A percentile compares a stretch with the other conserved stretches of the same genome.
Conservation (phyloP, 768 basidiomycete species). For the Leccinum variicolor region DNA sequence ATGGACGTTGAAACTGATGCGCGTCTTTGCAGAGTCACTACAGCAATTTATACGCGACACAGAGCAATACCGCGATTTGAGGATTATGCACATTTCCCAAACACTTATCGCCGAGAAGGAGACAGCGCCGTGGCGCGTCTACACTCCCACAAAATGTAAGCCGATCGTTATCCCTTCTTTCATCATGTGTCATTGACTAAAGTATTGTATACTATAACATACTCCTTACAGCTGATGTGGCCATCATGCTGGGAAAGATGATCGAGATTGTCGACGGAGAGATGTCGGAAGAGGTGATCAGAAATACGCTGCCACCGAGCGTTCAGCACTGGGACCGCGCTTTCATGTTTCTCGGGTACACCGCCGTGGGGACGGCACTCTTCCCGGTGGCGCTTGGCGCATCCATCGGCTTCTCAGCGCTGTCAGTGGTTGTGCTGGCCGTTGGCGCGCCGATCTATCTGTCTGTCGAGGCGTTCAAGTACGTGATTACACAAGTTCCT, state of each 20-base stretch:
- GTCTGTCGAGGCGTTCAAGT: not conserved
- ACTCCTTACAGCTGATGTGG: constrained; percentile 11
- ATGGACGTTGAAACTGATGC: not conserved
- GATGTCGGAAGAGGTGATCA: constrained; percentile 11
- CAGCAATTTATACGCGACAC: not conserved
- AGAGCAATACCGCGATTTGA: not conserved
- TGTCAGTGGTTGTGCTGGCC: not conserved
- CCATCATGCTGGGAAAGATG: constrained; percentile 14
- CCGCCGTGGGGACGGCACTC: not conserved
- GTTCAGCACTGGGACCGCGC: constrained; percentile 14
- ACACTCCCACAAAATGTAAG: not conserved
- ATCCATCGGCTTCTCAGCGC: constrained; percentile 1
- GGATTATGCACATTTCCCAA: not conserved
- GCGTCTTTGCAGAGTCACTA: not conserved
- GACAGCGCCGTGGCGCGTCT: not conserved
- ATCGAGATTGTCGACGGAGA: constrained; percentile 16
- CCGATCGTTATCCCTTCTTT: not conserved
- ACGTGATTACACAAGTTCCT: not conserved
- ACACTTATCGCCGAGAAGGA: not conserved
- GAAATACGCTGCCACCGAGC: constrained; percentile 14
- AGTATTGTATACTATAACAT: not conserved
- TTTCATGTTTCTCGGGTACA: not conserved
- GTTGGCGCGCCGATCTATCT: not conserved
- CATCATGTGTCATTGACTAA: not conserved
- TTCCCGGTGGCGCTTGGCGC: constrained; percentile 17